These are phyloP conservation scores for Phaeophleospora eucalypticola DNA, from an alignment of 2,329 filamentous ascomycete species.

Conservation along the genomic window DNA sequence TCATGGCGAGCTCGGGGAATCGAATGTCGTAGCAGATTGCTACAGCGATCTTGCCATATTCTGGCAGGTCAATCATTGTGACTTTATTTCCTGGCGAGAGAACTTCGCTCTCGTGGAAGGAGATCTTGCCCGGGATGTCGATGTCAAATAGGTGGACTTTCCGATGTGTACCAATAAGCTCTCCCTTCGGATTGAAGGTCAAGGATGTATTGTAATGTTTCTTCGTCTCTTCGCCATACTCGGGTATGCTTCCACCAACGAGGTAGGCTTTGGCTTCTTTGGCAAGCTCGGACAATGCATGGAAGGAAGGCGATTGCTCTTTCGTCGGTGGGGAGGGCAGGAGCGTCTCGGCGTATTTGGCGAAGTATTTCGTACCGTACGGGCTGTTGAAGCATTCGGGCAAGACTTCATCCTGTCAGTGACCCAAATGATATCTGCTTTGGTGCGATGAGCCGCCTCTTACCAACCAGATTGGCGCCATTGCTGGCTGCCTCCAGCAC, in stretches of 20 bases:
- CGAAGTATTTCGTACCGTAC: conserved; percentile 88
- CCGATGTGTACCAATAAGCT: conserved; percentile 80
- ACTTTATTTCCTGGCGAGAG: conserved; percentile 79
- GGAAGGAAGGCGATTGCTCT: conserved; percentile 74
- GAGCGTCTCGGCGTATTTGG: conserved; percentile 87
- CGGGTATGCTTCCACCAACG: conserved; percentile 88
- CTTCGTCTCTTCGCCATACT: conserved; percentile 62
- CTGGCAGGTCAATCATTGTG: conserved; percentile 79
- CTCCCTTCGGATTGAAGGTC: conserved; percentile 72
- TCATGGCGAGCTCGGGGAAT: conserved; percentile 88
- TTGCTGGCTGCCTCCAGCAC: conserved; percentile 72
- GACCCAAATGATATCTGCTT: background rate
- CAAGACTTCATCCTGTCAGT: conserved; percentile 52
- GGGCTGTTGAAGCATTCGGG: conserved; percentile 99
- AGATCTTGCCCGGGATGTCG: conserved; percentile 91
- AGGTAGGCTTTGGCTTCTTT: conserved; percentile 74
- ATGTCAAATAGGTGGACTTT: conserved; percentile 98
- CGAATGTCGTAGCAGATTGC: conserved; percentile 98
- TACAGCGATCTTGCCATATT: conserved; percentile 80
- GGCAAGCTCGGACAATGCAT: conserved; percentile 76
- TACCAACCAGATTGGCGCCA: conserved; percentile 70
- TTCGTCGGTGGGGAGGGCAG: conserved; percentile 67
- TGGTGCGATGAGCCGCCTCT: conserved; percentile 49
- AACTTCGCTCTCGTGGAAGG: conserved; percentile 85
- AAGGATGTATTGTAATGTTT: conserved; percentile 89